These are phyloP conservation scores for Phanerochaete sordida DNA, from an alignment of 768 basidiomycete species.

Conservation along the genomic window DNA sequence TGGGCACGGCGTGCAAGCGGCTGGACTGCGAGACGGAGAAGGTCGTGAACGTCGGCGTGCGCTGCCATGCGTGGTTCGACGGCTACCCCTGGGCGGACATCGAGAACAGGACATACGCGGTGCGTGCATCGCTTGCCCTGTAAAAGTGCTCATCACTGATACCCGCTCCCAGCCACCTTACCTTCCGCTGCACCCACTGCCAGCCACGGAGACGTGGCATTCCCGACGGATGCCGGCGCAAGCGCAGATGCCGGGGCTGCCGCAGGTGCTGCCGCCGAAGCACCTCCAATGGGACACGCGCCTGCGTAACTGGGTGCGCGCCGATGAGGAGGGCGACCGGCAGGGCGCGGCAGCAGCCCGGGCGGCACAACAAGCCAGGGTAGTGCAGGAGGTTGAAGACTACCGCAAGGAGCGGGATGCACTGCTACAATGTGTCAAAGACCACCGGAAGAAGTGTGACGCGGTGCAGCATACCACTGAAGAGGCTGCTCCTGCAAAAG, in stretches of 20 bases:
- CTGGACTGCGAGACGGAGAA: background rate
- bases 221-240: conserved; percentile 33
- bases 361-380: background rate
- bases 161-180: conserved; percentile 37
- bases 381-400: background rate
- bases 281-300: conserved; percentile 37
- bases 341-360: background rate
- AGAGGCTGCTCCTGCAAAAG: too few species aligned
- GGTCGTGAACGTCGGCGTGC: conserved; percentile 28
- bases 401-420: background rate
- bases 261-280: conserved; percentile 29
- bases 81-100: conserved; percentile 47
- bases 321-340: background rate
- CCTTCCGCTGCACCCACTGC: conserved; percentile 27
- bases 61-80: conserved; percentile 42
- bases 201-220: conserved; percentile 36
- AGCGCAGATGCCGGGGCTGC: conserved; percentile 36
- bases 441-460: too few species aligned
- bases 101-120: conserved; percentile 38
- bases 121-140: conserved; percentile 26
- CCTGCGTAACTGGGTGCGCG: background rate
- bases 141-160: background rate
- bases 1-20: conserved; percentile 17
- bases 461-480: too few species aligned
- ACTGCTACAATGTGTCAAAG: too few species aligned